These are phyloP conservation scores for Lophiostoma macrostomum DNA, from an alignment of 495 filamentous ascomycete species.

Conservation along the genomic window DNA sequence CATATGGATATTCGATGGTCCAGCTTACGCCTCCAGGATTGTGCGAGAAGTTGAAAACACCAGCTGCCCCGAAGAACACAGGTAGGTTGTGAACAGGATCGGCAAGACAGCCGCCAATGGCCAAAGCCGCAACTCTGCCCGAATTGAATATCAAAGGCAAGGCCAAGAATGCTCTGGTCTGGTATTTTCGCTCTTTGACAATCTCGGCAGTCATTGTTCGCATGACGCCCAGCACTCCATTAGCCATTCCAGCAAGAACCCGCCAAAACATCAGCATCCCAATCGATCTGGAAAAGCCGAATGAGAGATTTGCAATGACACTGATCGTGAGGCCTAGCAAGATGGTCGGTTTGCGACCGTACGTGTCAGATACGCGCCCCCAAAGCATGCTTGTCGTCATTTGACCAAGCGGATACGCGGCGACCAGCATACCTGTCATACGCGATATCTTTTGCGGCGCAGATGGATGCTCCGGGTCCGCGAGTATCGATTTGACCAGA, in stretches of 20 bases:
- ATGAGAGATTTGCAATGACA: slow-evolving; percentile 66
- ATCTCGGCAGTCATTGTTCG: slow-evolving; percentile 69
- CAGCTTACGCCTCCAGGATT: slow-evolving; percentile 58
- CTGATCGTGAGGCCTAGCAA: slow-evolving; percentile 65
- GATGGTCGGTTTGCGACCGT: slow-evolving; percentile 73
- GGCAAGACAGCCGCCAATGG: slow-evolving; percentile 81
- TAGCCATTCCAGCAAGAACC: slow-evolving; percentile 65
- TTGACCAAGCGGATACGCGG: slow-evolving; percentile 72
- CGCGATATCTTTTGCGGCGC: slow-evolving; percentile 52
- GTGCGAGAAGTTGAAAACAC: slow-evolving; percentile 54
- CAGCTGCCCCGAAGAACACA: slow-evolving; percentile 54
- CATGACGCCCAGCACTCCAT: slow-evolving; percentile 69
- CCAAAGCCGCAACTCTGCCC: slow-evolving; percentile 78
- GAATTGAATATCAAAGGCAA: slow-evolving; percentile 79
- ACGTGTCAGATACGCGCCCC: slow-evolving; percentile 67
- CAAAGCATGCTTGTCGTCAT: slow-evolving; percentile 75
- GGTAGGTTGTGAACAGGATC: slow-evolving; percentile 65
- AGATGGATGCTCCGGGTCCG: slow-evolving; percentile 25
- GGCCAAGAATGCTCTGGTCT: slow-evolving; percentile 74
- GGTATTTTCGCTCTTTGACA: slow-evolving; percentile 58
- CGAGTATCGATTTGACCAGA: slow-evolving; percentile 47
- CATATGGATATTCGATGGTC: slow-evolving; percentile 75
- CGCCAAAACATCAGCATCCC: slow-evolving; percentile 68
- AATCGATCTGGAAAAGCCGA: slow-evolving; percentile 73
- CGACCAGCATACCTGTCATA: slow-evolving; percentile 70